Evolutionary conservation across 768 basidiomycete species (phyloP).

Genomic region (Dendrothele bispora): DNA sequence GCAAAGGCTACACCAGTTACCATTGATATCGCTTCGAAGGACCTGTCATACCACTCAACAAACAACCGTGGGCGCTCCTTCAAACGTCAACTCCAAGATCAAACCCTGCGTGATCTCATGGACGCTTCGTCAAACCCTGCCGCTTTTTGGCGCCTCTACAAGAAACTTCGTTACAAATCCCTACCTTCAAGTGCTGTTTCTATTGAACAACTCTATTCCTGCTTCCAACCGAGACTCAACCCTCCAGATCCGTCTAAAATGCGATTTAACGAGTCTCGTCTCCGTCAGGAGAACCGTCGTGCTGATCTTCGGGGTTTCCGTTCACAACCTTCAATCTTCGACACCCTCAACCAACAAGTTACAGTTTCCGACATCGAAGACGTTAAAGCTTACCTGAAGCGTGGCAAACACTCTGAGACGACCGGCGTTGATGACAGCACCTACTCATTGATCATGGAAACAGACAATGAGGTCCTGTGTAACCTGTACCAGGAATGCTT

Average conservation of each 20-base stretch:
- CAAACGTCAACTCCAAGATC: too few species aligned
- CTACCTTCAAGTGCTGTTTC: too few species aligned
- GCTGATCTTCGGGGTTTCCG: neutral
- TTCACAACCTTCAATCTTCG: neutral
- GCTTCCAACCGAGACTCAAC: neutral
- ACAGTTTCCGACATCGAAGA: neutral
- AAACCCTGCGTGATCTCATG: too few species aligned
- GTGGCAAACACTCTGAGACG: neutral
- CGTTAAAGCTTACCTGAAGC: neutral
- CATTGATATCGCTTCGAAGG: too few species aligned
- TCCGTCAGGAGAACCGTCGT: neutral
- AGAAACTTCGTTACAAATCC: too few species aligned
- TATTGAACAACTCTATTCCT: neutral
- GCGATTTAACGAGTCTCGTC: neutral
- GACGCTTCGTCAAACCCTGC: too few species aligned
- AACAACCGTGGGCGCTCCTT: too few species aligned
- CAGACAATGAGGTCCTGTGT: neutral
- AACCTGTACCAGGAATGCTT: neutral
- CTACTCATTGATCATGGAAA: neutral
- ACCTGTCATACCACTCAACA: too few species aligned
- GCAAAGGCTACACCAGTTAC: too few species aligned
- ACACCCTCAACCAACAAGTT: neutral
- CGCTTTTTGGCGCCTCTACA: too few species aligned
- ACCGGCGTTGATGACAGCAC: neutral
- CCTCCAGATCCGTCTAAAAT: neutral